phyloP scores from a whole-genome alignment of 2,329 filamentous ascomycete species.

The Claviceps lovelessii region DNA sequence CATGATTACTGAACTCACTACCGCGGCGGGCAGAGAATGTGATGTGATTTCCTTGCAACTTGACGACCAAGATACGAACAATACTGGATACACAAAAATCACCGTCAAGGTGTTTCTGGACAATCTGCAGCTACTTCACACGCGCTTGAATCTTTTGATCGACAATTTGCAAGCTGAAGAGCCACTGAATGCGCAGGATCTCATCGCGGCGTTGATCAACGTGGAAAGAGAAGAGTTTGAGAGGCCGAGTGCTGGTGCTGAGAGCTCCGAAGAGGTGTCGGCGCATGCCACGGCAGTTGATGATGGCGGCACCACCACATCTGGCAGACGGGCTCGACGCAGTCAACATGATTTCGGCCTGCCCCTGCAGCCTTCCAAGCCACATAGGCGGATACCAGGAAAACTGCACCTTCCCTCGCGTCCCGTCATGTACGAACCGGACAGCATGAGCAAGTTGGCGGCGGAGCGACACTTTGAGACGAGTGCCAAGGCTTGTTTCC shows the following conservation, averaged over 20 bases:
- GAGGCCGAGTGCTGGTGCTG: constrained; percentile 54
- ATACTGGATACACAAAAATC: constrained; percentile 55
- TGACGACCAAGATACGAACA: constrained; percentile 43
- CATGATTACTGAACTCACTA: constrained; percentile 75
- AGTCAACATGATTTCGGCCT: constrained; percentile 21
- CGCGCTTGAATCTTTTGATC: constrained; percentile 71
- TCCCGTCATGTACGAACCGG: constrained; percentile 70
- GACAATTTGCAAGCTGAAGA: constrained; percentile 63
- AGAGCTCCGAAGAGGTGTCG: constrained; percentile 82
- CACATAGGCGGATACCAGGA: constrained; percentile 29
- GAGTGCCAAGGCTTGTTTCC: constrained; percentile 86
- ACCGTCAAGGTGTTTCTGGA: constrained; percentile 91
- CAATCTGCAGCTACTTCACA: constrained; percentile 66
- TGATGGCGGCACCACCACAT: constrained; percentile 23
- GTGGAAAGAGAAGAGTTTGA: constrained; percentile 52
- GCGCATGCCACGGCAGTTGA: constrained; percentile 40
- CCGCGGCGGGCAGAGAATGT: constrained; percentile 76
- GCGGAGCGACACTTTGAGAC: constrained; percentile 77
- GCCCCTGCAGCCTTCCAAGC: constrained; percentile 20
- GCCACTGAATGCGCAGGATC: constrained; percentile 51
- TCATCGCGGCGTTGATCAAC: constrained; percentile 58
- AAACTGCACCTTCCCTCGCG: constrained; percentile 74
- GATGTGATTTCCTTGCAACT: constrained; percentile 84
- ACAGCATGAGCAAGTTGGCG: constrained; percentile 61
- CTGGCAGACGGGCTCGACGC: constrained; percentile 22